Conservation (phyloP, 2,329 filamentous ascomycete genomes). For the Curvularia verruculosa region DNA sequence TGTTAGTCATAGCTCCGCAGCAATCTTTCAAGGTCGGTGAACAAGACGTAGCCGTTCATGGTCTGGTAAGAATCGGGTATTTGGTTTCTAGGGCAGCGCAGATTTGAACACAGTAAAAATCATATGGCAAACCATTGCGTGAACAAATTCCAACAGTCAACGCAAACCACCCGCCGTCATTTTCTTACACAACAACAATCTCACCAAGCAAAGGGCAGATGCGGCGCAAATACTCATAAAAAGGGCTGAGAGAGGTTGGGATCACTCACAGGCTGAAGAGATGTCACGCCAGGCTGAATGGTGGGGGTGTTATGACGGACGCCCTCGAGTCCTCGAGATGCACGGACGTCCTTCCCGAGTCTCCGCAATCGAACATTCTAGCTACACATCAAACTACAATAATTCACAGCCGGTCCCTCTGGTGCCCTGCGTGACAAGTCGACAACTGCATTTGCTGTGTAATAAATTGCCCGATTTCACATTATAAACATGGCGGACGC, state of each 20-base stretch:
- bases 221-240: neutral
- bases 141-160: neutral
- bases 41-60: neutral
- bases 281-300: slow-evolving; percentile 11
- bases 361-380: slow-evolving; percentile 45
- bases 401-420: slow-evolving; percentile 42
- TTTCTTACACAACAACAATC: no score
- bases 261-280: slow-evolving; percentile 14
- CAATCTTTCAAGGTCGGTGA: neutral
- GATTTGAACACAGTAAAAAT: neutral
- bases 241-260: slow-evolving; percentile 12
- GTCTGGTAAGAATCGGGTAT: neutral
- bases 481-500: slow-evolving; percentile 67
- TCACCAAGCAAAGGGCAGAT: neutral
- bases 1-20: neutral
- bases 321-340: slow-evolving; percentile 36
- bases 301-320: slow-evolving; percentile 24
- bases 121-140: neutral
- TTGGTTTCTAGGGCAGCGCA: neutral
- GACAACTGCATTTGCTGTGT: slow-evolving; percentile 3
- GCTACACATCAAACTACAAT: slow-evolving; percentile 42
- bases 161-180: neutral
- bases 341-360: slow-evolving; percentile 21
- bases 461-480: slow-evolving; percentile 7
- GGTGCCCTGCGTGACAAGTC: slow-evolving; percentile 23